A percentile compares a stretch with the other conserved stretches of the same genome.
Conservation (phyloP, 768 basidiomycete species). For the Auricularia cornea region DNA sequence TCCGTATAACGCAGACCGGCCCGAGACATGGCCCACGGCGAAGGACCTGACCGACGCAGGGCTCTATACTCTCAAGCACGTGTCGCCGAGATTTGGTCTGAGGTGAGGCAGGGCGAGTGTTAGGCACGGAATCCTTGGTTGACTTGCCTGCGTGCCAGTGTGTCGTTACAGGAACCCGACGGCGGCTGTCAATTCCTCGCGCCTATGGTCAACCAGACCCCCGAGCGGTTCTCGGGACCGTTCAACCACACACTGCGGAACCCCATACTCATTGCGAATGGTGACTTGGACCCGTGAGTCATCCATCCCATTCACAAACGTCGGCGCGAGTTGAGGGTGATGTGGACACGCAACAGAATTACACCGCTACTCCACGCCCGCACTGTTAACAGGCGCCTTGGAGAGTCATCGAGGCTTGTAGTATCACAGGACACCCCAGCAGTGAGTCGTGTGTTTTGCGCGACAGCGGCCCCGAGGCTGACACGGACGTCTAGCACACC, state of each 20-base stretch:
- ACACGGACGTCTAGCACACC: background rate
- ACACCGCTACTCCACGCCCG: background rate
- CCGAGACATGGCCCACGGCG: background rate
- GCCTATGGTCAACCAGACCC: background rate
- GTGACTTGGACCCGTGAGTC: background rate
- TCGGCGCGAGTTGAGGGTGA: background rate
- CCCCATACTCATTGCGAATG: background rate
- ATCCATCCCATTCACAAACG: background rate
- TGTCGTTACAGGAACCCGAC: background rate
- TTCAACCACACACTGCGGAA: background rate
- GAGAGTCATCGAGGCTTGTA: background rate
- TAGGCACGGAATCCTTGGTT: no score
- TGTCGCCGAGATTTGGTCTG: conserved; percentile 1
- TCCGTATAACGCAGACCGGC: background rate
- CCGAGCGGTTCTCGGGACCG: background rate
- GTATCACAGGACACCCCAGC: background rate
- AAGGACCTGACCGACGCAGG: conserved; percentile 7
- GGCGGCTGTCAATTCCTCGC: background rate
- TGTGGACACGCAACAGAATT: background rate
- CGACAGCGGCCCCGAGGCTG: background rate
- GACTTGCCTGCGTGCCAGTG: background rate
- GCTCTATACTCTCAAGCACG: conserved; percentile 1
- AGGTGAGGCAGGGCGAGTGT: background rate
- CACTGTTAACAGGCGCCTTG: background rate
- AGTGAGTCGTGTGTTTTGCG: background rate